Percentiles rank a stretch among this genome's conserved stretches.
Conservation (phyloP, 345 rosid genomes). For the Salix dunnii region DNA sequence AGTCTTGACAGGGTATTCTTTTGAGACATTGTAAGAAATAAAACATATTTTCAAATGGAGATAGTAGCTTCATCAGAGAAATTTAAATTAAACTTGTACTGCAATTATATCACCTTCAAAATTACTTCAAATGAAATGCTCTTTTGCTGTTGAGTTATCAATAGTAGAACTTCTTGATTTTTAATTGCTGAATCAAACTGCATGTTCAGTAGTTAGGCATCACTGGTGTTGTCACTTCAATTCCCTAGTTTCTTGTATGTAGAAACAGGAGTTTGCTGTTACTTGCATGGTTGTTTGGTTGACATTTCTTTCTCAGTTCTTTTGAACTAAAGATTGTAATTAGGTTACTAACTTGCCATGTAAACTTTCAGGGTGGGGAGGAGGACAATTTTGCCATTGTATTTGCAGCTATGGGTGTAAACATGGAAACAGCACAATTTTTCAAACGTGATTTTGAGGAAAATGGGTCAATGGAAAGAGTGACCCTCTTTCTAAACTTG, state of each 20-base stretch:
- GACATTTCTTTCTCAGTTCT: background rate
- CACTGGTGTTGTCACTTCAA: background rate
- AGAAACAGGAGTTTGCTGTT: background rate
- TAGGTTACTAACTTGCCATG: background rate
- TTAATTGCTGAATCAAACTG: background rate
- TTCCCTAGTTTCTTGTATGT: background rate
- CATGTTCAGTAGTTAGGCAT: background rate
- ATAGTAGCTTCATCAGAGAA: background rate
- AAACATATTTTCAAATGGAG: background rate
- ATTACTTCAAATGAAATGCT: background rate
- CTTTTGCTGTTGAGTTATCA: background rate
- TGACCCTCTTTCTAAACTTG: slow-evolving; percentile 87
- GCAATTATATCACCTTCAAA: background rate
- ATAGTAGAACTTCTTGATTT: background rate
- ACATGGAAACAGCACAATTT: slow-evolving; percentile 98
- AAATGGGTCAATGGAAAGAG: slow-evolving; percentile 98
- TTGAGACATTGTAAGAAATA: background rate
- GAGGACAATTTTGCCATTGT: slow-evolving; percentile 98
- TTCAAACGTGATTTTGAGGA: slow-evolving; percentile 98
- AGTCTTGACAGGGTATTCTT: background rate
- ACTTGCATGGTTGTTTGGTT: slow-evolving; percentile 3
- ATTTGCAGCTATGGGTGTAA: slow-evolving; percentile 99
- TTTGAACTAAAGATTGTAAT: background rate
- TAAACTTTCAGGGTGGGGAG: slow-evolving; percentile 56
- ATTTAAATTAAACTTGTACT: background rate